A percentile compares a stretch with the other conserved stretches of the same genome.
phyloP scores from a whole-genome alignment of 768 basidiomycete species.

The Collybia nuda region DNA sequence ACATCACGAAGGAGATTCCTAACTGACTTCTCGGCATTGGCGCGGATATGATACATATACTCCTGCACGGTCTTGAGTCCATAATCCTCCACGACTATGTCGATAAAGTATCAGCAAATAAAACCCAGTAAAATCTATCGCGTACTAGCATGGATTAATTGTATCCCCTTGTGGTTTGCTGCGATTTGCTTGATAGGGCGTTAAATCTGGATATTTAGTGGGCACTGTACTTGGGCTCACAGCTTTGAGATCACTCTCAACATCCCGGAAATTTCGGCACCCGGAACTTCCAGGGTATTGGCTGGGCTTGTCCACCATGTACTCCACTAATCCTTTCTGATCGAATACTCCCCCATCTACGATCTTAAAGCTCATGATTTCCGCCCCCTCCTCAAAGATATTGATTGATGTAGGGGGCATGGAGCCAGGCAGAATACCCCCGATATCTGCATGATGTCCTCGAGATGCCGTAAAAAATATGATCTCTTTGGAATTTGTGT shows the following conservation, averaged over 20 bases:
- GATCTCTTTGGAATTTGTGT: conserved; percentile 60
- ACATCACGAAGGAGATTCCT: conserved; percentile 78
- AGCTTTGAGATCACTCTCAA: conserved; percentile 90
- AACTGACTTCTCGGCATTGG: conserved; percentile 87
- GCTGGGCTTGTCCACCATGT: conserved; percentile 82
- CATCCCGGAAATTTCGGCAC: conserved; percentile 83
- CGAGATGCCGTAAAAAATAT: conserved; percentile 94
- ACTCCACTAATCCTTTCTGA: conserved; percentile 65
- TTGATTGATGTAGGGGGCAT: conserved; percentile 94
- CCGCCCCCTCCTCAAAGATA: conserved; percentile 93
- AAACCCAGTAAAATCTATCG: not conserved
- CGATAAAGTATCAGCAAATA: conserved; percentile 6
- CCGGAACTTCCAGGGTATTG: conserved; percentile 85
- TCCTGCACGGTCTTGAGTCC: conserved; percentile 84
- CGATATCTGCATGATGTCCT: conserved; percentile 93
- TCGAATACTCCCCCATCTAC: conserved; percentile 84
- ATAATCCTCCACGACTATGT: conserved; percentile 82
- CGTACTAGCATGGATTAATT: conserved; percentile 78
- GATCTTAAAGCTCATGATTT: conserved; percentile 90
- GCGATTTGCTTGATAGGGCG: conserved; percentile 72
- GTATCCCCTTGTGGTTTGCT: conserved; percentile 90
- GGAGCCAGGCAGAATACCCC: conserved; percentile 88
- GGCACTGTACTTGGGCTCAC: conserved; percentile 37
- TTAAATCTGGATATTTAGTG: not conserved
- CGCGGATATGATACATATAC: conserved; percentile 90